phyloP scores from a whole-genome alignment of 768 basidiomycete species.

The Russula sp. region DNA sequence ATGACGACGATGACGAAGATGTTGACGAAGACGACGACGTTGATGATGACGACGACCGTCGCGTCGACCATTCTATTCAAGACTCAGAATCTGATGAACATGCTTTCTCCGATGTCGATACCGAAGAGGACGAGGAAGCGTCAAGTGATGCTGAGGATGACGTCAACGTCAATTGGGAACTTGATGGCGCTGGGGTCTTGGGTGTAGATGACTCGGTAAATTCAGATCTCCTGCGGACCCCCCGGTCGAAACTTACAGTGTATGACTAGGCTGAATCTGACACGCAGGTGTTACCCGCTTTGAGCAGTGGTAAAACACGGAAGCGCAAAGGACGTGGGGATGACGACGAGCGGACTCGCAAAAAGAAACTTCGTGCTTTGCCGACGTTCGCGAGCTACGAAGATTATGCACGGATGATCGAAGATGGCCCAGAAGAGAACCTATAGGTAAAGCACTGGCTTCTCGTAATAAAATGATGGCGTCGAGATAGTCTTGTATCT shows the following conservation, averaged over 20 bases:
- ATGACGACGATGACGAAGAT: conserved; percentile 36
- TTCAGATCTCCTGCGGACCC: conserved; percentile 49
- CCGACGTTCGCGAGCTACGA: conserved; percentile 88
- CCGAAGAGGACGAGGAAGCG: conserved; percentile 32
- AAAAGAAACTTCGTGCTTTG: conserved; percentile 66
- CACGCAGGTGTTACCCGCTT: conserved; percentile 56
- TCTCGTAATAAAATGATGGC: background rate
- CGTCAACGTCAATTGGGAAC: conserved; percentile 25
- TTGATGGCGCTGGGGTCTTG: conserved; percentile 46
- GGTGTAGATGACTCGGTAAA: conserved; percentile 70
- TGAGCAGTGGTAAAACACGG: conserved; percentile 38
- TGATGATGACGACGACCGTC: background rate
- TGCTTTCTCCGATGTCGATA: conserved; percentile 33
- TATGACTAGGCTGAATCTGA: conserved; percentile 54
- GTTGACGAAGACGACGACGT: conserved; percentile 33
- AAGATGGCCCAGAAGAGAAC: conserved; percentile 69
- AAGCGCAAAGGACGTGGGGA: conserved; percentile 48
- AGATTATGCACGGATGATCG: conserved; percentile 82
- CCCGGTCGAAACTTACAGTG: conserved; percentile 51
- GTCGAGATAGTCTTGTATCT: background rate
- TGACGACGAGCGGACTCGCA: conserved; percentile 44
- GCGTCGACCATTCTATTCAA: conserved; percentile 30
- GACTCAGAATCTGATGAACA: conserved; percentile 38
- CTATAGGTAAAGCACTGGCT: conserved; percentile 38
- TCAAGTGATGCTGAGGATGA: conserved; percentile 33